phyloP scores from a whole-genome alignment of 2,329 filamentous ascomycete genomes.

The Xylariaceae sp. region DNA sequence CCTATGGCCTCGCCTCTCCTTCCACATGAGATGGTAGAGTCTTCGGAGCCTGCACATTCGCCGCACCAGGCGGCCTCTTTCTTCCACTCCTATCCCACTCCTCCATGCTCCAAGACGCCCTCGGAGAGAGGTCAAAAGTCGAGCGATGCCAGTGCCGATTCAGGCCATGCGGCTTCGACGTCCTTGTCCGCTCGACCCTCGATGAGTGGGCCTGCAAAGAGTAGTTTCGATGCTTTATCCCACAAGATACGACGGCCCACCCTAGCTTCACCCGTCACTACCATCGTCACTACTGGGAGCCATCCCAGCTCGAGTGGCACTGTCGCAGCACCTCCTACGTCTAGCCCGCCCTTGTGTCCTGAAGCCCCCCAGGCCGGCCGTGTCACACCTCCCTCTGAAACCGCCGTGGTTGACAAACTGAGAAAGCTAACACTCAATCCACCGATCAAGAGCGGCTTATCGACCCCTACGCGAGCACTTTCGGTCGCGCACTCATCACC shows the following conservation, averaged over 20 bases:
- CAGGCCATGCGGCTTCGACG: conserved; percentile 30
- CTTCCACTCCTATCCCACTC: conserved; percentile 50
- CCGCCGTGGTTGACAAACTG: conserved; percentile 62
- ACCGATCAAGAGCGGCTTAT: conserved; percentile 82
- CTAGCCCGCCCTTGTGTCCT: conserved; percentile 45
- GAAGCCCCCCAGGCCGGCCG: conserved; percentile 32
- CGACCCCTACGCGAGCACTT: conserved; percentile 82
- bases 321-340: conserved; percentile 46
- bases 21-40: conserved; percentile 35
- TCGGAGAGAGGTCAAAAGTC: conserved; percentile 40
- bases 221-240: conserved; percentile 38
- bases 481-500: conserved; percentile 56
- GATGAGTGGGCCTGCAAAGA: conserved; percentile 35
- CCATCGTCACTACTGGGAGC: conserved; percentile 55
- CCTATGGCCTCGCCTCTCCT: conserved; percentile 31
- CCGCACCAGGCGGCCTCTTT: conserved; percentile 26
- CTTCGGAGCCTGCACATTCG: conserved; percentile 28
- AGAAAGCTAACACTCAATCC: conserved; percentile 85
- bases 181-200: conserved; percentile 32
- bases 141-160: conserved; percentile 37
- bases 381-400: conserved; percentile 39
- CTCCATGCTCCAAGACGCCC: conserved; percentile 47
- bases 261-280: conserved; percentile 54
- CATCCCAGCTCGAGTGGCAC: conserved; percentile 61
- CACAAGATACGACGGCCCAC: conserved; percentile 40